Evolutionary conservation across 768 basidiomycete genomes (phyloP), one percentile per base, ranked within the genome.

Genomic region (Xerocomellus amylosporus): DNA sequence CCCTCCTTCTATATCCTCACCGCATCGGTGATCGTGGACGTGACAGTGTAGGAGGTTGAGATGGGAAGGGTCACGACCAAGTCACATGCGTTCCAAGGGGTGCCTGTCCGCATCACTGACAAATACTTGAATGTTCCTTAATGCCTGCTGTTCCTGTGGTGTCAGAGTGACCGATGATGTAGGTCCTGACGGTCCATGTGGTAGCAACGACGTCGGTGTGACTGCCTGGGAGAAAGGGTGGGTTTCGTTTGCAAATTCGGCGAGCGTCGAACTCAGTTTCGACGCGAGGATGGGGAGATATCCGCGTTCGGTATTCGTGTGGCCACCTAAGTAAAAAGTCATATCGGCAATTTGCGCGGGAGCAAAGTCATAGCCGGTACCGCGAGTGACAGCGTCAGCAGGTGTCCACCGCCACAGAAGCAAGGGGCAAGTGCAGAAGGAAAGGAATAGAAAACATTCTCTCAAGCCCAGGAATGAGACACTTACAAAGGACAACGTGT

Each of bases 261-360:
- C 12, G 57, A 71, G 64, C 62, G 70, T 55, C 89, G 73, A 68
- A 86, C 81, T 45, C 65, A 98, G 76, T 71, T 83, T 86, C 13
- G 75, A 71, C 37, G 86, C 85, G 31, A 98, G 80, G 22, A 83
- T 74, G 17, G 86, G 82, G 51, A 98, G 86, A 73, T 92, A 98
- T 0, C 93, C 93, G 31, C 95, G 88, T 74, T 98, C 96, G 41
- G 95, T 95, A 72, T 94, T 94, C 15, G 92, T 89, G 73, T 98
- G 96, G 17, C 91, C 91, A 67, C 88, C 90, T 91, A 60, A 37
- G 26, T 13, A 37, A n/a, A 53, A 53, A 58, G 9, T 22, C 2
- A 15, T 54, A 30, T 60, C 65, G 58, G 61, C 59, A 54, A 65
- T 56, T 56, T 20, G 50, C 52, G 48, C 61, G 37, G 36, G 46